Evolutionary conservation across 1,139 yeast species (phyloP).

Genomic region (Suhomyces maxii): DNA sequence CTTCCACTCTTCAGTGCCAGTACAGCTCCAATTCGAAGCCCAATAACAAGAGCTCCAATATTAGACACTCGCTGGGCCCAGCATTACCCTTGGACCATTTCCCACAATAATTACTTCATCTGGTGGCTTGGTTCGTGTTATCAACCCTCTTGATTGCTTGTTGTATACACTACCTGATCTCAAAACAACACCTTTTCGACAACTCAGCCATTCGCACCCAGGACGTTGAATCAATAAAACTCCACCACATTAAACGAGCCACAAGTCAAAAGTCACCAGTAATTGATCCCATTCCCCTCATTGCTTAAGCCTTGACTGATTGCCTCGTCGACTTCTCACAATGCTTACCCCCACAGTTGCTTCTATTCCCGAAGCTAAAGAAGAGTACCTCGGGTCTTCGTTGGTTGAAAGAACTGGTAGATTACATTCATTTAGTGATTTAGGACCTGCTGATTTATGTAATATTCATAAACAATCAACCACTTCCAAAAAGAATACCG

Average conservation of each 20-base stretch:
- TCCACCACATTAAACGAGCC: no score
- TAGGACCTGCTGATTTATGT: slow-evolving; percentile 93
- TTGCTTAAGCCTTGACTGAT: no score
- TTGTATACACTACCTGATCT: neutral
- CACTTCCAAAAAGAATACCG: slow-evolving; percentile 42
- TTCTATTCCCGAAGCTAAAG: slow-evolving; percentile 53
- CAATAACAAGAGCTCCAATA: no score
- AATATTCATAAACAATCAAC: slow-evolving; percentile 56
- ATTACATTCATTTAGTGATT: slow-evolving; percentile 44
- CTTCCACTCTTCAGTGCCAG: no score
- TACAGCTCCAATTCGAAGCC: no score
- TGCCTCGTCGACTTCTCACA: neutral
- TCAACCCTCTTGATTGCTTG: neutral
- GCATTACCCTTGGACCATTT: neutral
- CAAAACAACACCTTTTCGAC: slow-evolving; percentile 11
- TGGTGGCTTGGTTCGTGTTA: no score
- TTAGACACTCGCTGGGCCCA: neutral
- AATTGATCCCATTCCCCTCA: no score
- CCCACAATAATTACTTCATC: neutral
- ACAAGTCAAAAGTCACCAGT: no score
- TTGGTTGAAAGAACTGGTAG: slow-evolving; percentile 54
- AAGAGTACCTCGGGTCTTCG: slow-evolving; percentile 51
- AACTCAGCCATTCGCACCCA: neutral
- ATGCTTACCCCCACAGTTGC: slow-evolving; percentile 48
- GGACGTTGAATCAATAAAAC: no score